A percentile compares a stretch with the other conserved stretches of the same genome.
phyloP scores from a whole-genome alignment of 441 rosid genomes.

The Capsella rubella region DNA sequence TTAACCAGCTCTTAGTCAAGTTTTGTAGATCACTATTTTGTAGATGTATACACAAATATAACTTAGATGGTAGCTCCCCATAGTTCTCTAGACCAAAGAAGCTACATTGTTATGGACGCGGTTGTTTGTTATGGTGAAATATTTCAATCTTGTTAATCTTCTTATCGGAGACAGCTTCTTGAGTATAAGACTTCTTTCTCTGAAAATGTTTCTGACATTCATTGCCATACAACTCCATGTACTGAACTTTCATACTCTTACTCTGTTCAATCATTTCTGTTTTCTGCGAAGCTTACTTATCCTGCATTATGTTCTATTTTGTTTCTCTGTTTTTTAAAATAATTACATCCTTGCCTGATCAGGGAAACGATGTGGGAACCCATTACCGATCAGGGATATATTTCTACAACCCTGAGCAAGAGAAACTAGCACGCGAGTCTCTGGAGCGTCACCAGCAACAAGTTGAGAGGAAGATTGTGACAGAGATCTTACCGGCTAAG shows the following conservation, averaged over 20 bases:
- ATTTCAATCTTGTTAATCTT: not conserved
- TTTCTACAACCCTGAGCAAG: conserved; percentile 81
- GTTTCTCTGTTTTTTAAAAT: conserved; percentile 12
- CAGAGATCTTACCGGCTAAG: conserved; percentile 87
- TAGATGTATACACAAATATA: too few relatives aligned
- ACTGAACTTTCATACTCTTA: not conserved
- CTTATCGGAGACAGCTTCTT: not conserved
- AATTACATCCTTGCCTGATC: conserved; percentile 18
- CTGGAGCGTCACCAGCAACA: conserved; percentile 66
- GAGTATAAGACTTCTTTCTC: conserved; percentile 8
- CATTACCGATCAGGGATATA: conserved; percentile 94
- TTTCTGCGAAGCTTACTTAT: not conserved
- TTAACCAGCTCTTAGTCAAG: not conserved
- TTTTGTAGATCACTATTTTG: not conserved
- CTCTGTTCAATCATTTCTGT: not conserved
- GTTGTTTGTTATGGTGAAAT: not conserved
- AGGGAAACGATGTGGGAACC: conserved; percentile 95
- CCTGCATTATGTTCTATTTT: not conserved
- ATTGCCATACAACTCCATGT: not conserved
- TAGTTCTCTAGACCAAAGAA: too few relatives aligned
- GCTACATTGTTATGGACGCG: too few relatives aligned
- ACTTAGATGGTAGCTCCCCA: too few relatives aligned
- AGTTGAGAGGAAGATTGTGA: conserved; percentile 72
- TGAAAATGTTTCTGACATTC: not conserved
- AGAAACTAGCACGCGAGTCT: conserved; percentile 73